A percentile compares a stretch with the other conserved stretches of the same genome.
Conservation (phyloP, 1,284 basidiomycete genomes). For the Ceraceosorus guamensis region DNA sequence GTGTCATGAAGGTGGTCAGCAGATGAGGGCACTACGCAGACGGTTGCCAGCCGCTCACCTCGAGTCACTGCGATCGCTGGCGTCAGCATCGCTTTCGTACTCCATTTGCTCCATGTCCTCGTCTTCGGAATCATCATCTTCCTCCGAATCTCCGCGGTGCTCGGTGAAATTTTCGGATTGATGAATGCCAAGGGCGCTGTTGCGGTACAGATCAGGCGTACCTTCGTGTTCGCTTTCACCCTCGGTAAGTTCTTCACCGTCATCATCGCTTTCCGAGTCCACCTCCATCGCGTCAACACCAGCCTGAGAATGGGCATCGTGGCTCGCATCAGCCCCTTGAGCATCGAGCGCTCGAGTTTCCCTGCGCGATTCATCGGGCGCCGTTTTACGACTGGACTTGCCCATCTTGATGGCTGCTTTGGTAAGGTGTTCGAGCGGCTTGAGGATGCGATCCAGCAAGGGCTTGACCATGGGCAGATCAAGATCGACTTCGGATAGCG, state of each 20-base stretch:
- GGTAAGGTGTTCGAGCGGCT: slow-evolving; percentile 85
- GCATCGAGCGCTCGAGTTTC: no score
- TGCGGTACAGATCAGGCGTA: slow-evolving; percentile 88
- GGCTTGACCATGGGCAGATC: slow-evolving; percentile 87
- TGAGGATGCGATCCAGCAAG: slow-evolving; percentile 74
- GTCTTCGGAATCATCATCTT: slow-evolving; percentile 80
- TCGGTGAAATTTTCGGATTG: slow-evolving; percentile 50
- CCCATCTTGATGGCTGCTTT: slow-evolving; percentile 98
- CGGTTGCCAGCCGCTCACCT: background rate
- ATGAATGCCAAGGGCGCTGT: slow-evolving; percentile 91
- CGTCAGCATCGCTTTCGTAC: slow-evolving; percentile 38
- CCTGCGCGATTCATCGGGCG: no score
- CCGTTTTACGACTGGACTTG: slow-evolving; percentile 56
- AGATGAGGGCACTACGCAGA: background rate
- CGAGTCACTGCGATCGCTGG: slow-evolving; percentile 18
- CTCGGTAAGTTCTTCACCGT: slow-evolving; percentile 1
- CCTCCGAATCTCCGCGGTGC: slow-evolving; percentile 50
- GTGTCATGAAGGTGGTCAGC: background rate
- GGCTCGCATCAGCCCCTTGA: slow-evolving; percentile 9
- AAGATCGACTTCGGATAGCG: slow-evolving; percentile 85
- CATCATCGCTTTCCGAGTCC: background rate
- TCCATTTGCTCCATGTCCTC: slow-evolving; percentile 75
- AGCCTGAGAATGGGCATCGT: slow-evolving; percentile 4
- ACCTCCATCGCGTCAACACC: background rate
- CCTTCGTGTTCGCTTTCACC: slow-evolving; percentile 55